Evolutionary conservation across 1,139 yeast species (phyloP), one percentile per base, ranked within the genome.

Genomic region (Torulaspora pretoriensis): DNA sequence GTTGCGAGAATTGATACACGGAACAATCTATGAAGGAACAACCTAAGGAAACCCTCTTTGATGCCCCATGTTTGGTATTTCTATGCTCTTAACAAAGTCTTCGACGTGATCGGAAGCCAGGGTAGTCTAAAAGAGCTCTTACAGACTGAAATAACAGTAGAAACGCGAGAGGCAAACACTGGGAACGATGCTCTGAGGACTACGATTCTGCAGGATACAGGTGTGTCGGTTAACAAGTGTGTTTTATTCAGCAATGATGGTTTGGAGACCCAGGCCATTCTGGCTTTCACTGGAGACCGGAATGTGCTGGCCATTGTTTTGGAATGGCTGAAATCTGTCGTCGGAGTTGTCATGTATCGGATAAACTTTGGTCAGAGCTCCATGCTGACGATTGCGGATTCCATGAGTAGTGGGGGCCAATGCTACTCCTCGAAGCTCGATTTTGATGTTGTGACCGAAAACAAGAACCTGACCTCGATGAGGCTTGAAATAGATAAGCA

Each of bases 291-390:
- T 32, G 46, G 55, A 3, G 40, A 49, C 9, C 50, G 53, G 5
- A 52, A 53, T 22, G 26, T 54, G 24, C 47, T 45, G 9, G 43
- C 33, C 6, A 36, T 51, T 27, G 30, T 57, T 17, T 37, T 53
- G 3, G 55, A 57, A 6, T 61, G 65, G 66, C 40, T 64, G 5
- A 56, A 54, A 30, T 45, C 51, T 3, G 54, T 54, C 14, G 46
- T 43, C 12, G 65, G 67, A 10, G 42, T 53, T 4, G 38, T 63
- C 4, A 38, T 59, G 4, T 52, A 56, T 38, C 54, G 60, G 0
- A 22, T 63, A 19, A 36, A 28, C 9, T 57, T 65, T 29, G 50
- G 54, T 17, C 51, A 56, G 3, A 33, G 38, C 3, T 49, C 53
- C 23, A 58, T 63, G 45, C 46, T 60, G 8, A 50, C 44, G 0